These are phyloP conservation scores for Hemerocallis citrina DNA, from an alignment of 106 monocot species.

Conservation along the genomic window DNA sequence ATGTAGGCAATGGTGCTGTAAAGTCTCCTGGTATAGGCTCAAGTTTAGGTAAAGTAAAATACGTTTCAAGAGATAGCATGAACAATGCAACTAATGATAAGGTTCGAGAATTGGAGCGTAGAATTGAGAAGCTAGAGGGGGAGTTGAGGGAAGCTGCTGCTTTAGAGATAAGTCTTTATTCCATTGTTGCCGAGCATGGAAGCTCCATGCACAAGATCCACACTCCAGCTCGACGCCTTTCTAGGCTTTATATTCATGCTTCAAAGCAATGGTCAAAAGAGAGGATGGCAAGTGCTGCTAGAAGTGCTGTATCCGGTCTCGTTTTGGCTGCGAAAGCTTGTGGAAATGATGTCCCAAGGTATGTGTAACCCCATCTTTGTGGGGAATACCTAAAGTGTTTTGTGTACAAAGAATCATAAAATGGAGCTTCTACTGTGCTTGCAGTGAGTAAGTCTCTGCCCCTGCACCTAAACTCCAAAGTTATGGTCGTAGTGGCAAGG, in stretches of 20 bases:
- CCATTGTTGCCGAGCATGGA: slow-evolving; percentile 79
- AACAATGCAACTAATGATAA: slow-evolving; percentile 19
- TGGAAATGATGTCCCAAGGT: slow-evolving; percentile 90
- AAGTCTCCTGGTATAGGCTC: slow-evolving; percentile 5
- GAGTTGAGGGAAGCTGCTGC: slow-evolving; percentile 83
- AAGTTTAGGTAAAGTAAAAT: slow-evolving; percentile 13
- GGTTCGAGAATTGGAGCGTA: slow-evolving; percentile 56
- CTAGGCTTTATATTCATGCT: slow-evolving; percentile 63
- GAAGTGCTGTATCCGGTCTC: slow-evolving; percentile 57
- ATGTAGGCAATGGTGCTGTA: not conserved
- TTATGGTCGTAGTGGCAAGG: too few species aligned
- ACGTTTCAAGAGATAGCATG: slow-evolving; percentile 17
- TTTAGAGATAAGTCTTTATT: slow-evolving; percentile 63
- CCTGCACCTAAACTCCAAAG: too few species aligned
- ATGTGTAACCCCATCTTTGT: slow-evolving; percentile 2
- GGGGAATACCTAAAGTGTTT: not conserved
- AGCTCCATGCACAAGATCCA: slow-evolving; percentile 85
- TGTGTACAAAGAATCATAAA: too few species aligned
- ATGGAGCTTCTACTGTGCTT: too few species aligned
- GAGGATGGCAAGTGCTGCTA: slow-evolving; percentile 55
- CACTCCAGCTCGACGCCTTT: slow-evolving; percentile 84
- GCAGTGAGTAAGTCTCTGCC: too few species aligned
- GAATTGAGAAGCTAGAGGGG: slow-evolving; percentile 52
- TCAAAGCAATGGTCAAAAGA: slow-evolving; percentile 31
- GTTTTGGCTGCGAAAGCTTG: slow-evolving; percentile 73